Base-by-base conservation (phyloP, 2,329 filamentous ascomycete genomes). In the Ascosphaera pollenicola region DNA sequence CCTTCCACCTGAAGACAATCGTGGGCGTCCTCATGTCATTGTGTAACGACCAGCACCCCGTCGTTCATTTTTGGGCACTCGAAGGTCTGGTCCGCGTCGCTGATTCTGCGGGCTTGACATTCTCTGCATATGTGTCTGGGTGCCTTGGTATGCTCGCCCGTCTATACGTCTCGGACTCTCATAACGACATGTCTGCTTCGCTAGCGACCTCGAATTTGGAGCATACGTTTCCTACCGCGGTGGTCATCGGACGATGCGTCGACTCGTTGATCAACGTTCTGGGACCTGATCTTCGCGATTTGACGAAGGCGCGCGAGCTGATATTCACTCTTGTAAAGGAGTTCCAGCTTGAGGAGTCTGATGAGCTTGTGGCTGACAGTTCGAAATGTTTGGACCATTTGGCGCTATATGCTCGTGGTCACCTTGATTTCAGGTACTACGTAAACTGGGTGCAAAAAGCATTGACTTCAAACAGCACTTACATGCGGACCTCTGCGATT, bases 21-120 rank as follows among this genome's bases (percentile, higher is more conserved):
- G 70, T 94, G n/a, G 80, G 87, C 15, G 91, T 98, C 31, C 63
- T 98, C n/a, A 92, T 95, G 79, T 95, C 89, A 6, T 68, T 98
- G 8, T 87, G 84, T 55, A 93, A 85, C 48, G 89, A 98, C 51
- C 82, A 87, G 16, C 89, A 98, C 54, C 85, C 89, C 0, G 76
- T 81, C 1, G 89, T 98, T 7, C 89, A 98, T 56, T 93, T 87
- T 53, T 95, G 85, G 84, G 87, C 91, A 2, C 64, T 98, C 35
- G 84, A 94, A 53, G 87, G 83, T 8, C 59, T 98, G 21, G 77
- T 81, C 2, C 68, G 80, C 39, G 84, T 92, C 10, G 80, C 87
- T 2, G 87, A 94, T 50, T 89, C 87, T 8, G 85, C 89, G 2
- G 89, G 89, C 0, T 64, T 98, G 41, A 87, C 82, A 18, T 98